phyloP scores from a whole-genome alignment of 805 yeast species.

The Candida methanosorbosa region DNA sequence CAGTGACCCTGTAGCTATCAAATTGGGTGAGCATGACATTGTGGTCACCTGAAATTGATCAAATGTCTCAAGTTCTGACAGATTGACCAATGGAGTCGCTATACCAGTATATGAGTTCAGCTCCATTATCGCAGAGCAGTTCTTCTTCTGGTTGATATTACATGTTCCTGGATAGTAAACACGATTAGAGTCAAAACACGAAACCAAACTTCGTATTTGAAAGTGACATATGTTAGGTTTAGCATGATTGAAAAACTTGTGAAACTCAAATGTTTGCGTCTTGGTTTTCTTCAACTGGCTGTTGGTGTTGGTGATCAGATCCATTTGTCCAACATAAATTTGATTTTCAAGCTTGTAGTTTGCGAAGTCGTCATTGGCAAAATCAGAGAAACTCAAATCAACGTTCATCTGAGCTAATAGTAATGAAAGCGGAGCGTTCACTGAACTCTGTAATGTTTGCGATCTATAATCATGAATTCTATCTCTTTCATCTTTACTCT shows the following conservation, averaged over 20 bases:
- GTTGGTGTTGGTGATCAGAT: no score
- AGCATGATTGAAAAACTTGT: slow-evolving; percentile 32
- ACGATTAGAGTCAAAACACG: slow-evolving; percentile 24
- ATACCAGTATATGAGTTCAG: slow-evolving; percentile 12
- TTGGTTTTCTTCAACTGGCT: no score
- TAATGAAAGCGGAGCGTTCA: slow-evolving; percentile 16
- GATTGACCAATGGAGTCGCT: slow-evolving; percentile 10
- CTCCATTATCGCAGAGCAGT: slow-evolving; percentile 10
- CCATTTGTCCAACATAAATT: no score
- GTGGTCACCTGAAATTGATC: slow-evolving; percentile 34
- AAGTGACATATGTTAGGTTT: slow-evolving; percentile 47
- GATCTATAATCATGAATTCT: slow-evolving; percentile 13
- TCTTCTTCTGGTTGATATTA: no score
- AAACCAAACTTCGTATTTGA: slow-evolving; percentile 45
- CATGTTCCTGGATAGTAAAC: slow-evolving; percentile 18
- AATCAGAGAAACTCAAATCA: slow-evolving; percentile 16
- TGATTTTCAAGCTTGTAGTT: no score
- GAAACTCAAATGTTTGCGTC: no score
- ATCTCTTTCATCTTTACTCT: slow-evolving; percentile 10
- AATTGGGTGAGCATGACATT: slow-evolving; percentile 31
- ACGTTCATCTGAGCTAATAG: slow-evolving; percentile 10
- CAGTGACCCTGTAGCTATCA: slow-evolving; percentile 44
- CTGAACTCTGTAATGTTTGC: slow-evolving; percentile 14
- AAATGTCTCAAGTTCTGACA: slow-evolving; percentile 24
- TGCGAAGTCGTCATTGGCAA: no score